Base-by-base conservation (phyloP, 176 grass and related monocot species). In the Elaeis guineensis region DNA sequence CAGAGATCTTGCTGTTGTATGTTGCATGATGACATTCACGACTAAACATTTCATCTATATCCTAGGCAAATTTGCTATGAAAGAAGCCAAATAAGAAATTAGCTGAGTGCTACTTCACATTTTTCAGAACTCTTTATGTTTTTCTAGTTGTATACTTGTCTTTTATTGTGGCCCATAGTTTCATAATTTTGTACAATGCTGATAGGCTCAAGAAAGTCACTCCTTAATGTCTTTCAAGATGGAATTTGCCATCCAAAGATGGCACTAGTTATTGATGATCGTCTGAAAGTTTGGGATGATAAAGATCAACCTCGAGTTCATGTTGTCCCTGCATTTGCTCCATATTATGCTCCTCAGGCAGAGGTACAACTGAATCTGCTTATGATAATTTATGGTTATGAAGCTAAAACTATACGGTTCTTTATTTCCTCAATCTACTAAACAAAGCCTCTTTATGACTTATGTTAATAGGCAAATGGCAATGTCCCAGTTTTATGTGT, bases 211-310 rank as follows among this genome's bases (percentile, higher is more conserved):
- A 92, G 54, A 79, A 98, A 98, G 63, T 92, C 93, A 20, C 72
- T 98, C 35, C 32, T 85, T 60, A 85, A 80, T 87, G 93, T 98
- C 52, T 98, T 98, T 80, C 93, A 92, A 50, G 87, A 86, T 78
- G 79, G 93, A 54, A 80, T 82, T 26, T 92, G 93, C 73, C 87
- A 92, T 85, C 87, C 93, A 61, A 86, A 82, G 73, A 92, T 98
- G 93, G 93, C 93, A 44, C 54, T 98, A 55, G 93, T 98, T 21
- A 92, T 98, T 78, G 93, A 98, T 69, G 93, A 98, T 55, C 80
- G 93, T 19, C 80, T 98, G 29, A 91, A 98, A 73, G 93, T 98
- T 73, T 98, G 93, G 93, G 87, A 83, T 81, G 93, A 98, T 60
- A 98, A 89, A 74, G 93, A 98, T 75, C 93, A 98, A 78, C 67